Evolutionary conservation across 352 stramenopile species (phyloP).

Genomic region (Pythium scleroteichum): DNA sequence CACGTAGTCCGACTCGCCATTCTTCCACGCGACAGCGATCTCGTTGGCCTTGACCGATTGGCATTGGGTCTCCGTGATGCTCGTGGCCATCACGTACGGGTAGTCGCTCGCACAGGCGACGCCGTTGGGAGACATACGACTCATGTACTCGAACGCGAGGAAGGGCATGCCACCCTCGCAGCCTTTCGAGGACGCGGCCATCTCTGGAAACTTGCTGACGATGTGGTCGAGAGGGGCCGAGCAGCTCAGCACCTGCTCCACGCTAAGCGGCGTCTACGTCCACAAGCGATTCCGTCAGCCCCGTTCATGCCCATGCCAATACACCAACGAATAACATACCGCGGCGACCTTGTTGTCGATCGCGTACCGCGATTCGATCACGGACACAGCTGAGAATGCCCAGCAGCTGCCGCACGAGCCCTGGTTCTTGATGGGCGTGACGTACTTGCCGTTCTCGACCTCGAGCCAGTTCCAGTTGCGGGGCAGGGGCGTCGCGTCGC

Average conservation of each 20-base stretch:
- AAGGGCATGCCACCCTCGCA: slow-evolving; percentile 90
- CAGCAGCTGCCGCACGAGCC: slow-evolving; percentile 92
- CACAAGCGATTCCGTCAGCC: neutral
- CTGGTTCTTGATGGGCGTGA: slow-evolving; percentile 93
- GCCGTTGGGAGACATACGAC: slow-evolving; percentile 53
- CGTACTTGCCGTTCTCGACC: slow-evolving; percentile 70
- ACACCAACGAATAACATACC: slow-evolving; percentile 18
- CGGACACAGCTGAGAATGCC: slow-evolving; percentile 87
- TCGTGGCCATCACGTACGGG: slow-evolving; percentile 83
- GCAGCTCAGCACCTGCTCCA: slow-evolving; percentile 85
- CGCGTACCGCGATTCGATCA: slow-evolving; percentile 74
- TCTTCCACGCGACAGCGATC: slow-evolving; percentile 55
- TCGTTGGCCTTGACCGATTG: slow-evolving; percentile 25
- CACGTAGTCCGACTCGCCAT: slow-evolving; percentile 52
- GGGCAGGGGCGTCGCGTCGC: slow-evolving; percentile 35
- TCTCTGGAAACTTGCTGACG: slow-evolving; percentile 66
- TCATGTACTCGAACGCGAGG: slow-evolving; percentile 89
- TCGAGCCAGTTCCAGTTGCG: slow-evolving; percentile 70
- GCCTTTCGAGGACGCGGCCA: slow-evolving; percentile 77
- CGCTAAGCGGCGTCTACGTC: slow-evolving; percentile 60
- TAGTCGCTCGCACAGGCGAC: slow-evolving; percentile 67
- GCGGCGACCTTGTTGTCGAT: slow-evolving; percentile 73
- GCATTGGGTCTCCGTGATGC: slow-evolving; percentile 46
- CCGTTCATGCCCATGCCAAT: neutral
- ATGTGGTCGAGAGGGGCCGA: slow-evolving; percentile 73